These are phyloP conservation scores for Arxiozyma telluris DNA, from an alignment of 1,139 yeast genomes.

Conservation along the genomic window DNA sequence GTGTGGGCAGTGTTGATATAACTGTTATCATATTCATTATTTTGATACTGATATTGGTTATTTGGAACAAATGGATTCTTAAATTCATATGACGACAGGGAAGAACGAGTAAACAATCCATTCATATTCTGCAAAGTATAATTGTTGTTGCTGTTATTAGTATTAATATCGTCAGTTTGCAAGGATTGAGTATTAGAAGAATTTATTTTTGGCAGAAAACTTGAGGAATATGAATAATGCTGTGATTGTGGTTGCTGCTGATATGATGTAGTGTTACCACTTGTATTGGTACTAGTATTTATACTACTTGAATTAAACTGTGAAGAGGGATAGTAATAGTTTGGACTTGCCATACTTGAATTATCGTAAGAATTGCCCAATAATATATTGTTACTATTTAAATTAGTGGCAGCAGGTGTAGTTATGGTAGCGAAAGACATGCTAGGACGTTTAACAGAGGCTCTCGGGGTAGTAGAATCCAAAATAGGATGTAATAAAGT, in stretches of 20 bases:
- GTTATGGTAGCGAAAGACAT: neutral
- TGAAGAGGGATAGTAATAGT: neutral
- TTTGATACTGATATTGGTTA: neutral
- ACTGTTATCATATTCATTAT: neutral
- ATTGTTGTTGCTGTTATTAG: neutral
- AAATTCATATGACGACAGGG: neutral
- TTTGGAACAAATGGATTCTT: neutral
- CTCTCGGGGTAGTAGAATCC: neutral
- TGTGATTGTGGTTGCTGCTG: neutral
- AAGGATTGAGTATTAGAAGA: neutral
- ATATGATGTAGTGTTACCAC: neutral
- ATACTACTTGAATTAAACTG: neutral
- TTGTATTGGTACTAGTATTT: neutral
- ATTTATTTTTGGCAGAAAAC: neutral
- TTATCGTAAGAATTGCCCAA: neutral
- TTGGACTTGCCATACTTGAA: neutral
- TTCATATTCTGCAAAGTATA: neutral
- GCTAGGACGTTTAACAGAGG: neutral
- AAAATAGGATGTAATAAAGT: slow-evolving; percentile 4
- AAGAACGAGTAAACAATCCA: neutral
- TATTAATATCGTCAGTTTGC: neutral
- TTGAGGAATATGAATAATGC: neutral
- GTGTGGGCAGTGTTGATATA: neutral
- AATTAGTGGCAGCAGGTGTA: neutral
- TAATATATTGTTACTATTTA: neutral